Base-by-base conservation (phyloP, 2,329 filamentous ascomycete genomes). In the Trichoderma hamatum region DNA sequence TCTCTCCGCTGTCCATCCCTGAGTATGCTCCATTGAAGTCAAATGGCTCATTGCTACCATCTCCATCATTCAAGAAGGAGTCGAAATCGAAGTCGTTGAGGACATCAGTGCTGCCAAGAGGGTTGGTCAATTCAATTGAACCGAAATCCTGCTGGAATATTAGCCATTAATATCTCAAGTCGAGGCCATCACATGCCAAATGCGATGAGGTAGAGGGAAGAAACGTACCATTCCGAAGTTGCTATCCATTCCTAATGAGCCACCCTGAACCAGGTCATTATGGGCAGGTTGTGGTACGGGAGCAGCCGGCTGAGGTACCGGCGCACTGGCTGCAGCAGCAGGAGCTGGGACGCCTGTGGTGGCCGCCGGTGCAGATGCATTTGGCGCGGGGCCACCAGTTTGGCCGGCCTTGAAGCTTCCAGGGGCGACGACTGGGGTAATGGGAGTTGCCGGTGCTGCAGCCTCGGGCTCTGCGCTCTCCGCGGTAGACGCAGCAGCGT, bases 41-140 rank as follows among this genome's bases (percentile, higher is more conserved):
- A 71, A 90, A 90, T 5, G 75, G 77, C 54, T 79, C 77, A 52
- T 81, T 80, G 51, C 83, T 84, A 39, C 79, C 81, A 58, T 85
- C 84, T 70, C 83, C 81, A 70, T 85, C 83, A 71, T 90, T 87
- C 9, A 91, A 80, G 81, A 91, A 91, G 1, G 88, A 89, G 77
- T 91, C 89, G 72, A 91, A 83, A 71, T 91, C 89, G 73, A 91
- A 91, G 72, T 89, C 88, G 73, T 87, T 88, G 59, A 91, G 81
- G 43, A 90, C 88, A 74, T 90, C 85, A 66, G 79, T 80, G 6
- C 83, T 82, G 70, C 82, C 81, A 30, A 85, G 76, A 2, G 87
- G 85, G 71, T 88, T 82, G 71, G 88, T 82, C 75, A 88, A 86
- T 68, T 86, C 86, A 78, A 90, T 83, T 51, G 73, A 64, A 55